Evolutionary conservation across 257 asterid species (phyloP).

Genomic region (Anisodus acutangulus): DNA sequence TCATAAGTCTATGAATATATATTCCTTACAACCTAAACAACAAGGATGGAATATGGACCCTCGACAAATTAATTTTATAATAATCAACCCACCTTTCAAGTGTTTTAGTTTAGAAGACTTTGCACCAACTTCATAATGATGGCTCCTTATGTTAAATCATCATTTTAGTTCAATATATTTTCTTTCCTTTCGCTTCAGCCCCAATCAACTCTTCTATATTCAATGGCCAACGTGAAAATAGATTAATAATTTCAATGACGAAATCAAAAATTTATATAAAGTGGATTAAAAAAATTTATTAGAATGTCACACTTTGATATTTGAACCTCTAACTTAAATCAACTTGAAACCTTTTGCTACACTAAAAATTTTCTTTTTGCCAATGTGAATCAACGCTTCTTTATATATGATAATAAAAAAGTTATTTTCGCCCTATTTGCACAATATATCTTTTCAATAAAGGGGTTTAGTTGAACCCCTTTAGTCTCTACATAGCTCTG

Average conservation of each 20-base stretch:
- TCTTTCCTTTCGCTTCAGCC: neutral
- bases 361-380: neutral
- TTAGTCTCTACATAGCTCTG: neutral
- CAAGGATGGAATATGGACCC: constrained; percentile 24
- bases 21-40: constrained; percentile 25
- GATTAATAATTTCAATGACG: neutral
- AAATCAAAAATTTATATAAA: neutral
- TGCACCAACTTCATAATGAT: constrained; percentile 30
- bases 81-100: constrained; percentile 23
- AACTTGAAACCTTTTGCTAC: neutral
- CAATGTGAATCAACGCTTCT: too few species aligned
- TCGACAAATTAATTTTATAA: constrained; percentile 28
- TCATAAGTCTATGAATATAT: neutral
- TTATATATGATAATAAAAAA: neutral
- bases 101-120: constrained; percentile 27
- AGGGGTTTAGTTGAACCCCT: neutral
- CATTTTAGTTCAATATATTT: neutral
- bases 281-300: neutral
- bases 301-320: neutral
- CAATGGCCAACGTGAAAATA: neutral
- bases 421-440: neutral
- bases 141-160: constrained; percentile 12
- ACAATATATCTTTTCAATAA: neutral
- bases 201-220: constrained; percentile 11
- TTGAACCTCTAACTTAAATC: neutral